Conservation (phyloP, 371 early-diverging fungal genomes). For the Mucor saturninus region DNA sequence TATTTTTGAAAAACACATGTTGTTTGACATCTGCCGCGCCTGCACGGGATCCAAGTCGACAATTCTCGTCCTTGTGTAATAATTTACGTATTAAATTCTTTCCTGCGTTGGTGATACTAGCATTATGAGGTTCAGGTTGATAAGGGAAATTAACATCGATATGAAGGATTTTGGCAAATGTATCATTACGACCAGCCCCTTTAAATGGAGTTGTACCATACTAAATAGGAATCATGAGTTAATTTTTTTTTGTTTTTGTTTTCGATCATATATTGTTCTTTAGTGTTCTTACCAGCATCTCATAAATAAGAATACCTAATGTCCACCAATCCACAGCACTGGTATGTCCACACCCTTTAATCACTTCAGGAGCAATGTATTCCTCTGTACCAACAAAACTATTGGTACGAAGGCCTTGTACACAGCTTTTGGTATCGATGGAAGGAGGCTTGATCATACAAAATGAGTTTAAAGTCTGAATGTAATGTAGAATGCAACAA, state of each 20-base stretch:
- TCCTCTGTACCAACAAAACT: conserved; percentile 98
- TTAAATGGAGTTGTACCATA: conserved; percentile 95
- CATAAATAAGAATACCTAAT: conserved; percentile 94
- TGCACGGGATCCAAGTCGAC: conserved; percentile 83
- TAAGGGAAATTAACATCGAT: conserved; percentile 78
- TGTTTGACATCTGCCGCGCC: conserved; percentile 95
- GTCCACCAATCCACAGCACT: conserved; percentile 99
- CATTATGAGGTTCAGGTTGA: conserved; percentile 49
- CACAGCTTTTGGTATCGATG: conserved; percentile 89
- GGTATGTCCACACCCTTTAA: conserved; percentile 92
- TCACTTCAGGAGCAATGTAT: conserved; percentile 97
- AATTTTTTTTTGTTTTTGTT: background rate
- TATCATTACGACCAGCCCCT: conserved; percentile 82
- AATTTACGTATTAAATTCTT: conserved; percentile 83
- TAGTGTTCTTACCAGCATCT: conserved; percentile 79
- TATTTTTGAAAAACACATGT: conserved; percentile 91
- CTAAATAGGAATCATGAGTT: conserved; percentile 29
- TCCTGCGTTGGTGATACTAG: conserved; percentile 52
- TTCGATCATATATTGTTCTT: background rate
- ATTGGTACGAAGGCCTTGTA: conserved; percentile 86
- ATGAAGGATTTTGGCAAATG: conserved; percentile 84
- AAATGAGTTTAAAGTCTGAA: background rate
- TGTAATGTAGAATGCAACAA: background rate
- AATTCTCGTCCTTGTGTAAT: conserved; percentile 85
- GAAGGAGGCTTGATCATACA: conserved; percentile 48